Evolutionary conservation across 768 basidiomycete species (phyloP).

Genomic region (Panellus pusillus): DNA sequence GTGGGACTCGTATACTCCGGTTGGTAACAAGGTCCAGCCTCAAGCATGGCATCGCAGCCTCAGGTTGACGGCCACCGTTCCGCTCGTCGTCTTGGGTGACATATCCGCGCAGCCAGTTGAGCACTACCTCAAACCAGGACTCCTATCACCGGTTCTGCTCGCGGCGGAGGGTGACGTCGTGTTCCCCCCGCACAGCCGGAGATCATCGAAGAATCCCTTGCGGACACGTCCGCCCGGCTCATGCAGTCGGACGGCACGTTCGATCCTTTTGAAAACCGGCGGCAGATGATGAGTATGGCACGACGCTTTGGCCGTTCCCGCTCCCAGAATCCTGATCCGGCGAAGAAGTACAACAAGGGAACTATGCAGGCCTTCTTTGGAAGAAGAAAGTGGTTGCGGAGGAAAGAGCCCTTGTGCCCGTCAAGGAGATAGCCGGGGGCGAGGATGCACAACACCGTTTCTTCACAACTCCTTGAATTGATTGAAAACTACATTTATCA

Average conservation of each 20-base stretch:
- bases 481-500: no score
- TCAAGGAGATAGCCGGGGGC: neutral
- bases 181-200: conserved; percentile 1
- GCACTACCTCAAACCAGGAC: conserved; percentile 10
- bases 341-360: neutral
- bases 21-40: neutral
- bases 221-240: conserved; percentile 10
- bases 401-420: neutral
- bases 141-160: neutral
- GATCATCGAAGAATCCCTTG: neutral
- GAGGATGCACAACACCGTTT: neutral
- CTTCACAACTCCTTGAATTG: no score
- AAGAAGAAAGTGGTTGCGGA: conserved; percentile 3
- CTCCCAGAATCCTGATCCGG: neutral
- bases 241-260: conserved; percentile 7
- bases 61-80: no score
- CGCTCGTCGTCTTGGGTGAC: conserved; percentile 1
- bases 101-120: neutral
- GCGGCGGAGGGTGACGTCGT: neutral
- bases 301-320: no score
- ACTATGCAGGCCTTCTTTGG: conserved; percentile 1
- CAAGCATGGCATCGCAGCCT: neutral
- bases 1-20: conserved; percentile 3
- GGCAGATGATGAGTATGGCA: no score
- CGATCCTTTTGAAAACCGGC: no score